Evolutionary conservation across 495 filamentous ascomycete species (phyloP), one percentile per base, ranked within the genome.

Genomic region (Hypoxylon fragiforme): DNA sequence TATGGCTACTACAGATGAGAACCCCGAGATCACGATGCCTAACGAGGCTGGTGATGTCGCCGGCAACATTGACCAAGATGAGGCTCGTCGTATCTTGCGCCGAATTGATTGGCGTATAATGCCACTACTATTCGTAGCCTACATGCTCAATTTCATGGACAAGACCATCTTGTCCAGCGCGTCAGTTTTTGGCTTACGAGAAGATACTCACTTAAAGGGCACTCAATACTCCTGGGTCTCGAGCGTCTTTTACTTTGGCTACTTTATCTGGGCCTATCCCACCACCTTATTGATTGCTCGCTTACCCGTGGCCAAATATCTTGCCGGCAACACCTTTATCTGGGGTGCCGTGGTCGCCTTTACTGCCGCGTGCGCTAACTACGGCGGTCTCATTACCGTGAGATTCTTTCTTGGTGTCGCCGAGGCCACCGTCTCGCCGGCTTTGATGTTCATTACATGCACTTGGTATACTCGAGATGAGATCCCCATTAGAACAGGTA

Each of bases 361-460:
- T 18, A 92, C 91, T 74, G 90, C 89, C 0, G 73, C 90, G 2
- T 83, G 86, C 0, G 73, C 78, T 7, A 86, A 86, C 53, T 94
- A 81, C 59, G 66, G 76, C 3, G 88, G 86, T 5, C 77, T 92
- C 36, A 78, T 88, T 70, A 80, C 85, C 30, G 83, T 83, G 6
- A 73, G 78, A 0, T 78, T 81, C 50, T 59, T 81, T 13, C 74
- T 82, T 0, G 79, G 80, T 18, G 66, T 78, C 5, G 72, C 72
- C 1, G 80, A 82, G 54, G 80, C 80, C 1, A 74, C 78, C 13
- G 71, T 81, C 35, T 74, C 75, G 1, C 68, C 69, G 1, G 57
- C 50, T 12, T 62, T 66, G 34, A 63, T 71, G 60, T 67, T 67
- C 47, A 57, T 72, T 31, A 68, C 64, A 16, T 58, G 55, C 20